A percentile compares a stretch with the other conserved stretches of the same genome.
These are phyloP conservation scores for Hypoxylon rubiginosum DNA, from an alignment of 2,329 filamentous ascomycete genomes.

Conservation along the genomic window DNA sequence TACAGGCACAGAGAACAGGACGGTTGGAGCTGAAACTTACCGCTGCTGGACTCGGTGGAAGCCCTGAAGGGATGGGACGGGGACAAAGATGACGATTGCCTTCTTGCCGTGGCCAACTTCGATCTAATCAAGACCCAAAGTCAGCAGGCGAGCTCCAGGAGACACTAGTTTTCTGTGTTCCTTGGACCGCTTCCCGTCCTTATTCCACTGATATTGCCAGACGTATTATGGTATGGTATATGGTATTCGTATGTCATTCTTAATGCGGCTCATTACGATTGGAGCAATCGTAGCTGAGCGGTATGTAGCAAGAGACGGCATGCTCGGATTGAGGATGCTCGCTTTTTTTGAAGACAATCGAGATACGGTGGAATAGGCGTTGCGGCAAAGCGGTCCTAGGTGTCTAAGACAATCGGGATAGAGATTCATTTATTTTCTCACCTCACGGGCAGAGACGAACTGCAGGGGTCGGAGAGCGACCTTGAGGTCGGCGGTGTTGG, in stretches of 20 bases:
- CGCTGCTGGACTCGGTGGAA: constrained; percentile 99
- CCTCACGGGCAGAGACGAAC: constrained; percentile 99
- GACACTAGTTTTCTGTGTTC: constrained; percentile 59
- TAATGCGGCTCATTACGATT: constrained; percentile 37
- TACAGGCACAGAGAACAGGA: background rate
- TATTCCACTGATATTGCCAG: constrained; percentile 66
- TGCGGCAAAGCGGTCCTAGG: constrained; percentile 44
- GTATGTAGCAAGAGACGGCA: constrained; percentile 41
- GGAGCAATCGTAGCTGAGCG: constrained; percentile 39
- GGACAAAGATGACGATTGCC: constrained; percentile 99
- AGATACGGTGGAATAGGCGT: constrained; percentile 47
- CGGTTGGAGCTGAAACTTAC: constrained; percentile 69
- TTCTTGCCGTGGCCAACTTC: constrained; percentile 99
- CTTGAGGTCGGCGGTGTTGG: constrained; percentile 98
- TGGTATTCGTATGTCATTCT: constrained; percentile 34
- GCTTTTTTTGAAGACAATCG: constrained; percentile 22
- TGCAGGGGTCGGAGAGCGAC: constrained; percentile 95
- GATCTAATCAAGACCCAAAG: constrained; percentile 83
- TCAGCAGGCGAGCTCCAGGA: constrained; percentile 84
- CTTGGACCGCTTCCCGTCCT: constrained; percentile 83
- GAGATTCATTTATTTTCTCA: constrained; percentile 71
- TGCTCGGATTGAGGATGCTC: constrained; percentile 32
- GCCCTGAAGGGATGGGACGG: constrained; percentile 96
- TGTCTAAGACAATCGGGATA: constrained; percentile 30
- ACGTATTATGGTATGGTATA: constrained; percentile 42